Evolutionary conservation across 139 green algal species (phyloP).

Genomic region (Haematococcus sp.): DNA sequence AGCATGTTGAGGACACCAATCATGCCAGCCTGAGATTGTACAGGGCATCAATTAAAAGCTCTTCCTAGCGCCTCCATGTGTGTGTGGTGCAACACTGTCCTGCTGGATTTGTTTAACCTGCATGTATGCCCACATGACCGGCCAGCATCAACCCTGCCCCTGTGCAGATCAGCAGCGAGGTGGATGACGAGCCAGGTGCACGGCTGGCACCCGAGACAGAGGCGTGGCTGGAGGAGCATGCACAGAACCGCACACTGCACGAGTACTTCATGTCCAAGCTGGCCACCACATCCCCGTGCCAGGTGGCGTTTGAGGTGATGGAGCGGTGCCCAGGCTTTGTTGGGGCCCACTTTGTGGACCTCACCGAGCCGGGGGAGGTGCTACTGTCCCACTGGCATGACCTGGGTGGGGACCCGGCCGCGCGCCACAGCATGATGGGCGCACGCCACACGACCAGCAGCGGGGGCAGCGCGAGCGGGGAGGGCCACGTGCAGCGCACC

Average conservation of each 20-base stretch:
- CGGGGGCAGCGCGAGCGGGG: no score
- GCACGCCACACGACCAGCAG: no score
- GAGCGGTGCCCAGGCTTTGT: background rate
- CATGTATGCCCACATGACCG: no score
- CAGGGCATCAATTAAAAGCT: no score
- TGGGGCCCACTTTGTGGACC: conserved; percentile 10
- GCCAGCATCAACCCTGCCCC: background rate
- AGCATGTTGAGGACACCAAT: no score
- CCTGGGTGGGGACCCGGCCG: no score
- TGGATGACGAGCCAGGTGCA: background rate
- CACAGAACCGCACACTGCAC: background rate
- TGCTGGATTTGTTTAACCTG: no score
- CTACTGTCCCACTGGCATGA: conserved; percentile 7
- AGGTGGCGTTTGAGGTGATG: conserved; percentile 2
- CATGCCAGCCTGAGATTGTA: no score
- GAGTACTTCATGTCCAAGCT: conserved; percentile 11
- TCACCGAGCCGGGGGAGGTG: conserved; percentile 10
- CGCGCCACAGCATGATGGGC: no score
- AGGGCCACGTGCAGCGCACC: no score
- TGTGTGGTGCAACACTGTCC: no score
- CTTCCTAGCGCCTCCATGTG: no score
- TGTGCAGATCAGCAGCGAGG: background rate
- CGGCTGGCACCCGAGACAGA: background rate
- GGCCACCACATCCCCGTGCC: background rate
- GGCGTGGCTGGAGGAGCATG: conserved; percentile 6